Evolutionary conservation across 257 asterid species (phyloP).

Genomic region (Fraxinus quadrangulata): DNA sequence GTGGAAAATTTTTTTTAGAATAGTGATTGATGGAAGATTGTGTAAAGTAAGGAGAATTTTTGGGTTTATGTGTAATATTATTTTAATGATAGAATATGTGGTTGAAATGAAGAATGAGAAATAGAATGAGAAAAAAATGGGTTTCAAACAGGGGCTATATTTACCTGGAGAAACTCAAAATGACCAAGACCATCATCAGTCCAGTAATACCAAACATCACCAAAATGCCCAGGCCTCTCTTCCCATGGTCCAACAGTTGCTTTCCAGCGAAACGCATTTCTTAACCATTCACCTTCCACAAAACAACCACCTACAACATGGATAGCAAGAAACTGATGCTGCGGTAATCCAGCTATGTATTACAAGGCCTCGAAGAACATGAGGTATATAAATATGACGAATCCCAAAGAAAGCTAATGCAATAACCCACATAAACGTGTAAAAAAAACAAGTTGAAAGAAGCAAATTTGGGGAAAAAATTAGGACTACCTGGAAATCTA

Average conservation of each 20-base stretch:
- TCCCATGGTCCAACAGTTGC: conserved; percentile 97
- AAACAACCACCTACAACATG: conserved; percentile 82
- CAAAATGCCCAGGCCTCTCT: conserved; percentile 95
- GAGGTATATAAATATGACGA: background rate
- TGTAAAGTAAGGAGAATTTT: too few relatives aligned
- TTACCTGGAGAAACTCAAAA: conserved; percentile 86
- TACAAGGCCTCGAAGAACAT: background rate
- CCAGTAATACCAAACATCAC: conserved; percentile 98
- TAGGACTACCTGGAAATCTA: conserved; percentile 81
- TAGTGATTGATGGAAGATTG: too few relatives aligned
- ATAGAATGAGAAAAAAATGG: too few relatives aligned
- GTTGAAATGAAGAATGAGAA: too few relatives aligned
- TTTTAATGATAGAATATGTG: too few relatives aligned
- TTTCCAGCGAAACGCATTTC: conserved; percentile 96
- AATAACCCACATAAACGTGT: background rate
- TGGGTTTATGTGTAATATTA: too few relatives aligned
- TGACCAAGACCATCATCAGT: conserved; percentile 96
- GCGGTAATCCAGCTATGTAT: background rate
- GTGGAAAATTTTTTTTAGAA: too few relatives aligned
- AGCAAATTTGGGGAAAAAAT: background rate
- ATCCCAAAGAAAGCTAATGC: background rate
- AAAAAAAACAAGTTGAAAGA: conserved; percentile 1
- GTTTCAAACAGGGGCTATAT: too few relatives aligned
- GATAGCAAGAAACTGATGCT: conserved; percentile 21
- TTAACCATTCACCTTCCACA: conserved; percentile 90